These are phyloP conservation scores for Linnemannia hyalina DNA, from an alignment of 192 early-diverging fungal genomes.

Conservation along the genomic window DNA sequence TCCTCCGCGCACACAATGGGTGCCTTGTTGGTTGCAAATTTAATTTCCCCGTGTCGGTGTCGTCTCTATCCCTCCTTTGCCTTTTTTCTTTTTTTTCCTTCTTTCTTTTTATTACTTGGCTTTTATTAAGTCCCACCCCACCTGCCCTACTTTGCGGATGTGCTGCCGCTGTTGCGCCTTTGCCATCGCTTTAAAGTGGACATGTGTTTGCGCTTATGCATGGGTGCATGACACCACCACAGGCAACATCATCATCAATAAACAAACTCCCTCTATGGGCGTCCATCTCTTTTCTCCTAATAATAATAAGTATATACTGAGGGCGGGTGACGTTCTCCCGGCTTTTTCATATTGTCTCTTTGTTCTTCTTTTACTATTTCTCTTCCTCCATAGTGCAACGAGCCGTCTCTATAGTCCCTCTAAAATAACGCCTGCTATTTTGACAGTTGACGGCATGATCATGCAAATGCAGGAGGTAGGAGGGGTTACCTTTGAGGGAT, in stretches of 20 bases:
- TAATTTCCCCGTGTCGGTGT: no score
- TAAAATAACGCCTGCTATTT: background rate
- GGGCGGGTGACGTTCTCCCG: background rate
- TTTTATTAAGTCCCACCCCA: background rate
- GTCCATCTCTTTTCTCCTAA: background rate
- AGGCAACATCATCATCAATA: background rate
- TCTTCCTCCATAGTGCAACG: background rate
- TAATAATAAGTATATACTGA: background rate
- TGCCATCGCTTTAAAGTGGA: background rate
- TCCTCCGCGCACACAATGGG: no score
- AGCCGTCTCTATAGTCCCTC: background rate
- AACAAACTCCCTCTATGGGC: background rate
- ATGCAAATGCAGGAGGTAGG: background rate
- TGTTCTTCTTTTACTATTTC: background rate
- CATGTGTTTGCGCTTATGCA: constrained; percentile 13
- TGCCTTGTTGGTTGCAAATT: no score
- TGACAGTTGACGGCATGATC: background rate
- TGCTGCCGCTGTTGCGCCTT: background rate
- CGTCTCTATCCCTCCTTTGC: background rate
- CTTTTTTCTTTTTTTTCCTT: background rate
- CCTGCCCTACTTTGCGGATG: background rate
- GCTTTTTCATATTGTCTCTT: background rate
- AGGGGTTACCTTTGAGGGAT: background rate
- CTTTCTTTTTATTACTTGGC: background rate
- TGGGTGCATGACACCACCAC: constrained; percentile 1